Evolutionary conservation across 176 grass and related monocot species (phyloP).

Genomic region (Oryza meyeriana): DNA sequence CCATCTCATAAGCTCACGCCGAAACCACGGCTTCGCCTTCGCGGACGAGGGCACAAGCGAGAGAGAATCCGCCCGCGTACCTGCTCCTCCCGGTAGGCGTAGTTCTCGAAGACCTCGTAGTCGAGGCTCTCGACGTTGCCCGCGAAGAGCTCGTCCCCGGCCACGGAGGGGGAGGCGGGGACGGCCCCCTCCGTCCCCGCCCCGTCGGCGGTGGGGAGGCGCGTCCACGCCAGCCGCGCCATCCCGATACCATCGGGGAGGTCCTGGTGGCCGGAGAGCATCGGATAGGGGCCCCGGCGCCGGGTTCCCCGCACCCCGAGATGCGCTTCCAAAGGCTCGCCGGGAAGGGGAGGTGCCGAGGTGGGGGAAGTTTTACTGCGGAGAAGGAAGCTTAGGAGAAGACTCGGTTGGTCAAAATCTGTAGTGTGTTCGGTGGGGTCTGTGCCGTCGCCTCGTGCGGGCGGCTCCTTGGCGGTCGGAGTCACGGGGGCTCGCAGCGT

Average conservation of each 20-base stretch:
- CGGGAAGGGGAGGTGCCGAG: background rate
- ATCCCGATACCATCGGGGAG: constrained; percentile 85
- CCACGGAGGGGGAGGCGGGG: background rate
- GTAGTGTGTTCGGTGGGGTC: background rate
- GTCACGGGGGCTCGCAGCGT: too few species aligned
- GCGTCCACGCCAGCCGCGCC: constrained; percentile 74
- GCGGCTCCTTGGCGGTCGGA: too few species aligned
- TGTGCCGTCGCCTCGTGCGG: too few species aligned
- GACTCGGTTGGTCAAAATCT: background rate
- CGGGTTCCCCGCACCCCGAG: constrained; percentile 32
- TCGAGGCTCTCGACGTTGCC: constrained; percentile 82
- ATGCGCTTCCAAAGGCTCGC: constrained; percentile 26
- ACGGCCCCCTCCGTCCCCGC: constrained; percentile 25
- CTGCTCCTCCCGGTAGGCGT: constrained; percentile 98
- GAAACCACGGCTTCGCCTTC: background rate
- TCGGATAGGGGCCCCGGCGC: constrained; percentile 36
- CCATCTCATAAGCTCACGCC: background rate
- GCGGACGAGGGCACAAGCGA: background rate
- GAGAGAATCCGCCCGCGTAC: constrained; percentile 15
- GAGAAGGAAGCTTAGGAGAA: background rate
- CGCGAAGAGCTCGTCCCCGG: constrained; percentile 37
- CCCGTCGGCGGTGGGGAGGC: constrained; percentile 68
- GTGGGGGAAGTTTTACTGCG: background rate
- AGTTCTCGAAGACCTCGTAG: constrained; percentile 99
- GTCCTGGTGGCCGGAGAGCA: constrained; percentile 62